Percentiles rank a stretch among this genome's conserved stretches.
These are phyloP conservation scores for Chlorophyllum brunneum DNA, from an alignment of 768 basidiomycete species.

Conservation along the genomic window DNA sequence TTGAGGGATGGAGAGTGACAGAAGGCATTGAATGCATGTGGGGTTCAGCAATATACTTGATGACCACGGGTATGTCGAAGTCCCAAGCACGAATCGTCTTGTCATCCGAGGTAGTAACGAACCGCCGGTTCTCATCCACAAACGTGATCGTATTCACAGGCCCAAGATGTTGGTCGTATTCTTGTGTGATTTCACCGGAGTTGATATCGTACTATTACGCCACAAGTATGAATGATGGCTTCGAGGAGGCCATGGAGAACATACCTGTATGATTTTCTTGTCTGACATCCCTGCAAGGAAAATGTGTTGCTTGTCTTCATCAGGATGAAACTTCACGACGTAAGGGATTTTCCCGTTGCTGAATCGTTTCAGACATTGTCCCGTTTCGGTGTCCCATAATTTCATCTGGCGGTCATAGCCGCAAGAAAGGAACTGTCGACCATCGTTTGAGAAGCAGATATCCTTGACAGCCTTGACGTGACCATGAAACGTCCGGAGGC, in stretches of 20 bases:
- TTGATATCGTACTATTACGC: constrained; percentile 85
- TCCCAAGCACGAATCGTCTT: constrained; percentile 99
- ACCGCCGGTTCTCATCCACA: constrained; percentile 95
- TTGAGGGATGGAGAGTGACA: constrained; percentile 91
- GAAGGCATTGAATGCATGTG: constrained; percentile 99
- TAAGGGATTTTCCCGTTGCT: constrained; percentile 98
- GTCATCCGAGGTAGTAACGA: constrained; percentile 98
- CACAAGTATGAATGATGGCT: background rate
- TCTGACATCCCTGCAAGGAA: constrained; percentile 99
- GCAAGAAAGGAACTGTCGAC: constrained; percentile 84
- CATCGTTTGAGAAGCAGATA: constrained; percentile 92
- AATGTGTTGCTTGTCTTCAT: constrained; percentile 91
- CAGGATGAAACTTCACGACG: constrained; percentile 93
- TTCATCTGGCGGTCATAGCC: constrained; percentile 98
- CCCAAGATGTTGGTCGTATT: constrained; percentile 98
- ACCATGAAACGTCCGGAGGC: constrained; percentile 94
- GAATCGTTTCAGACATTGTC: constrained; percentile 95
- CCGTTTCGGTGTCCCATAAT: constrained; percentile 99
- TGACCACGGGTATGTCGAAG: constrained; percentile 98
- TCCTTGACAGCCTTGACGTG: constrained; percentile 97
- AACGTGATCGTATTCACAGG: constrained; percentile 99
- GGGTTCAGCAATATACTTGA: constrained; percentile 99
- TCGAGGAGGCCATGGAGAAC: constrained; percentile 15
- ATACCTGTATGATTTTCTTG: constrained; percentile 97
- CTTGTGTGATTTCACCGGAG: constrained; percentile 93